A percentile compares a stretch with the other conserved stretches of the same genome.
These are phyloP conservation scores for Nectriaceae sp. DNA, from an alignment of 2,329 filamentous ascomycete genomes.

Conservation along the genomic window DNA sequence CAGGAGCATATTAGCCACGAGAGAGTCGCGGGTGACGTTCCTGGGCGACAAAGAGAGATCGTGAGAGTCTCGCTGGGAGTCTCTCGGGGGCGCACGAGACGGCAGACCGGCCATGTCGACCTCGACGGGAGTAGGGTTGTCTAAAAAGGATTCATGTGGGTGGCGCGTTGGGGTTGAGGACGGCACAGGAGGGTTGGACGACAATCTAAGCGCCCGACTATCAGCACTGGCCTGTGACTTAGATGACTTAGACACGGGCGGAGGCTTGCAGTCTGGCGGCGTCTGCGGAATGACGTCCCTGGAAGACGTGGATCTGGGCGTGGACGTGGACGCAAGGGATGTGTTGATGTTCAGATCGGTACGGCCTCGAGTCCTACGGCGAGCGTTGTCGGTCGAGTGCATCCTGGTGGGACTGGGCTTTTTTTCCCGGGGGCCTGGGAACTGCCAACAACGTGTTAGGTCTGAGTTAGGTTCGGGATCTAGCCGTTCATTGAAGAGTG, in stretches of 20 bases:
- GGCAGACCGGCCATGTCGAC: constrained; percentile 30
- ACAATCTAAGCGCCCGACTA: constrained; percentile 28
- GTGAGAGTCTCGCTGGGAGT: constrained; percentile 66
- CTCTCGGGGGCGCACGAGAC: background rate
- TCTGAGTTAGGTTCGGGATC: background rate
- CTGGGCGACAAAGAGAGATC: constrained; percentile 79
- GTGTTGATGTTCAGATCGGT: constrained; percentile 29
- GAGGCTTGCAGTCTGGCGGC: constrained; percentile 20
- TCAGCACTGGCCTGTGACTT: constrained; percentile 14
- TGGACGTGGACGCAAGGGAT: constrained; percentile 18
- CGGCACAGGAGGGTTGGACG: constrained; percentile 7
- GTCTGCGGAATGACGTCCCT: constrained; percentile 24
- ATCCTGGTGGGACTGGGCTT: background rate
- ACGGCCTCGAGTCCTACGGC: constrained; percentile 22
- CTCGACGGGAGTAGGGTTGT: constrained; percentile 32
- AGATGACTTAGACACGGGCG: constrained; percentile 8
- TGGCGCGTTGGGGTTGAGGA: constrained; percentile 5
- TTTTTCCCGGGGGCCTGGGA: constrained; percentile 6
- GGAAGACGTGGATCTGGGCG: background rate
- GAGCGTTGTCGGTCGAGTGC: constrained; percentile 25
- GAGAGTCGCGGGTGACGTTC: constrained; percentile 80
- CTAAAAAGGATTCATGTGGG: constrained; percentile 32
- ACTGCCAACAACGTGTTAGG: constrained; percentile 18
- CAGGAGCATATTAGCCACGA: constrained; percentile 93
- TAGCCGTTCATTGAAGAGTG: constrained; percentile 7